A percentile compares a stretch with the other conserved stretches of the same genome.
Conservation (phyloP, 1,284 basidiomycete species). For the Mycosarcoma mackinlayi region DNA sequence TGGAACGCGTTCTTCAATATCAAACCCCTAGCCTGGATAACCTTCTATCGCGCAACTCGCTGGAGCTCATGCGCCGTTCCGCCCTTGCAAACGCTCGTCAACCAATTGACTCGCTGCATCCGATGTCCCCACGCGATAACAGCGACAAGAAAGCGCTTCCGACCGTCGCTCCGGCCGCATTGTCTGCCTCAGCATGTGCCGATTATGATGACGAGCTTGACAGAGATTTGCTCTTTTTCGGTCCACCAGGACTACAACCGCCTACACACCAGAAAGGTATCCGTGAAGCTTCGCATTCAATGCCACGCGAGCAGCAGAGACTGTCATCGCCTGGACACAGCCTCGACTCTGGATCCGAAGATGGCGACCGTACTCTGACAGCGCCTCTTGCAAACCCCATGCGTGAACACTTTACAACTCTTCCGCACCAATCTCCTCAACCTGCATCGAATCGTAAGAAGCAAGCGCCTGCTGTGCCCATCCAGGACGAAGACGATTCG, state of each 20-base stretch:
- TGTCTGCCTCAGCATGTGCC: neutral
- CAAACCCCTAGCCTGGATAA: neutral
- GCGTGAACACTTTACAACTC: too few species aligned
- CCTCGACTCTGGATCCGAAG: neutral
- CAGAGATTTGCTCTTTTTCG: constrained; percentile 16
- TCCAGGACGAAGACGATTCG: neutral
- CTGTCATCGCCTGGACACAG: neutral
- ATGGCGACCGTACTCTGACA: constrained; percentile 18
- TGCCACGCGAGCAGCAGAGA: neutral
- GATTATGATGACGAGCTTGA: neutral
- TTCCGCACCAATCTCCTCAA: too few species aligned
- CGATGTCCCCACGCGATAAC: neutral
- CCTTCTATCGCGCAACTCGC: neutral
- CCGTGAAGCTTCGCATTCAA: neutral
- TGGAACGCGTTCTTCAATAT: constrained; percentile 1
- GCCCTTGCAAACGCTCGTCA: constrained; percentile 6
- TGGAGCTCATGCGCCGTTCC: constrained; percentile 27
- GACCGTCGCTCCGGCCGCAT: too few species aligned
- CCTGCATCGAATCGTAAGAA: too few species aligned
- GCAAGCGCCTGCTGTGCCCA: neutral
- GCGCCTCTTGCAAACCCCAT: constrained; percentile 7
- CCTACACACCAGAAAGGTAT: neutral
- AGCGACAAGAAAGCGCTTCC: too few species aligned
- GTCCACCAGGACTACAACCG: constrained; percentile 5
- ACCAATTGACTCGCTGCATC: neutral